Base-by-base conservation (phyloP, 306 rosid species). In the Comarum palustre region DNA sequence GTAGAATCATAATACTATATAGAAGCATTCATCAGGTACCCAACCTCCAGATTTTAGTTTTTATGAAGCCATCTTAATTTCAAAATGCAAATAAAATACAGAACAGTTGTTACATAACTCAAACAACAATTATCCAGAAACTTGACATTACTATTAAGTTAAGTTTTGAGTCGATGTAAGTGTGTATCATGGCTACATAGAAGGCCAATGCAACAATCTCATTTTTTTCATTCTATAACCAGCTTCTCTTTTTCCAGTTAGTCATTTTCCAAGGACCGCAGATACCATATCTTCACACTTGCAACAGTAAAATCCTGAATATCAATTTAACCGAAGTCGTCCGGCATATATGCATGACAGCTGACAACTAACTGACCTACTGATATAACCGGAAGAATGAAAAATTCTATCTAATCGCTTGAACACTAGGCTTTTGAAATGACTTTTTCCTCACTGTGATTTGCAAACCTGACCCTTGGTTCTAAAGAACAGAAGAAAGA, bases 381-480 rank as follows among this genome's bases (percentile, higher is more conserved):
- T 13, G 4, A 16, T 22, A 68, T 27, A 68, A 29, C 42, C 42
- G 38, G 34, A 36, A 48, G 48, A 34, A n/a, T 13, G 58, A 8
- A 10, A 14, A 12, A 19, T 48, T n/a, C 27, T 39, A 60, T 60
- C 66, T 60, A 60, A 61, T 67, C n/a, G 19, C 66, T 27, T 11
- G 19, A 66, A 42, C 36, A 50, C 31, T 32, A 55, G 19, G 41
- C 66, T 69, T 45, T 72, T 47, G 81, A 78, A 74, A 85, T 79
- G 80, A 79, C 63, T 38, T 81, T 82, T 79, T 79, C 89, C 81
- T 89, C 84, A 39, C 83, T 79, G 20, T 76, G 62, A 72, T 77
- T 75, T 58, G 88, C 80, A 75, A 93, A 91, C 39, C 77, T 86
- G 42, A 93, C 98, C 71, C 81, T 89, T 42, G 94, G 97, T n/a